phyloP scores from a whole-genome alignment of 73 alveolate genomes.

The Tetrahymena elliotti region DNA sequence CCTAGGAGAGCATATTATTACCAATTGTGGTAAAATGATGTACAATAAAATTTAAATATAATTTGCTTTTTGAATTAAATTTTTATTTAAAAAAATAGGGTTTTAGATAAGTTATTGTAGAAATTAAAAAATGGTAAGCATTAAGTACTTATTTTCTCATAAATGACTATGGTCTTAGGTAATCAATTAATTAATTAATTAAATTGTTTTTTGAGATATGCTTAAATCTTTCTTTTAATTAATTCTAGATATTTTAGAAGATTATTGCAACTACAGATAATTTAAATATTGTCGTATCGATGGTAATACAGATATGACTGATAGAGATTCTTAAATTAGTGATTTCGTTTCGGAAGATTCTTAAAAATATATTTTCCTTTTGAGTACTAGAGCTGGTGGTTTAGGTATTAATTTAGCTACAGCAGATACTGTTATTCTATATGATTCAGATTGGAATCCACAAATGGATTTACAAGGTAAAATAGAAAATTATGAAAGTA shows the following conservation, averaged over 20 bases:
- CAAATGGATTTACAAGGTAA: slow-evolving; percentile 86
- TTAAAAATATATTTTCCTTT: slow-evolving; percentile 81
- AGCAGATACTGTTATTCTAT: slow-evolving; percentile 96
- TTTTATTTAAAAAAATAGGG: neutral
- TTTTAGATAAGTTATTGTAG: slow-evolving; percentile 78
- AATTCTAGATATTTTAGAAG: slow-evolving; percentile 85
- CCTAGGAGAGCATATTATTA: slow-evolving; percentile 75
- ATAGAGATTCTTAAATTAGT: slow-evolving; percentile 59
- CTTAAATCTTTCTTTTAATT: neutral
- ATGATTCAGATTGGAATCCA: slow-evolving; percentile 99
- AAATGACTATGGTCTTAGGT: slow-evolving; percentile 82
- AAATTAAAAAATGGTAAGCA: slow-evolving; percentile 60
- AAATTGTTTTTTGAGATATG: neutral
- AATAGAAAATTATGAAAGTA: neutral
- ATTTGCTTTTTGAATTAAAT: neutral
- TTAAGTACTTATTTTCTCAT: slow-evolving; percentile 84
- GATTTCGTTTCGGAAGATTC: slow-evolving; percentile 63
- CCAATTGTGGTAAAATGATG: slow-evolving; percentile 78
- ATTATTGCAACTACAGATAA: slow-evolving; percentile 91
- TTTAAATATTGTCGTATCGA: slow-evolving; percentile 92
- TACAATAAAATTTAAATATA: neutral
- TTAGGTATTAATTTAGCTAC: slow-evolving; percentile 95
- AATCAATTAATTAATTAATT: no score
- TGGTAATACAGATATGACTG: slow-evolving; percentile 72
- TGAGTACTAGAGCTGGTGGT: slow-evolving; percentile 98